These are phyloP conservation scores for Nemophila menziesii DNA, from an alignment of 257 asterid genomes.

Conservation along the genomic window DNA sequence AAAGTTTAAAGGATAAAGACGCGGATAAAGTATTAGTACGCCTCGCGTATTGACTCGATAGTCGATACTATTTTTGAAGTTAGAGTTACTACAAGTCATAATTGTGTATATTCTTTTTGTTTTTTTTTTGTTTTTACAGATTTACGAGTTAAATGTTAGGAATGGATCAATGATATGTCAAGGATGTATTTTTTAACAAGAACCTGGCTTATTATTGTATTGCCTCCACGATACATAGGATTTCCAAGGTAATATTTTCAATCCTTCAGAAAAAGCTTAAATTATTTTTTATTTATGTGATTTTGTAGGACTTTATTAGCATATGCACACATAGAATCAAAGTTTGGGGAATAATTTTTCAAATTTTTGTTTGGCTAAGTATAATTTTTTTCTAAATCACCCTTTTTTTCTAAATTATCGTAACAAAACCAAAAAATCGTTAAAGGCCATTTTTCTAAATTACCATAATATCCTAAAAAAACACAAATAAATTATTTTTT, in stretches of 20 bases:
- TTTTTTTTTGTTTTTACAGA: neutral
- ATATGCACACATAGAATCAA: no score
- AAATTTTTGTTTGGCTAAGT: no score
- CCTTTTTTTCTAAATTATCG: no score
- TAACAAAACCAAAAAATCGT: no score
- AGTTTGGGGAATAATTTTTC: no score
- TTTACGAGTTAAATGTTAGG: conserved; percentile 22
- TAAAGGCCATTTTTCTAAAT: no score
- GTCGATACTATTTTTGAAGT: conserved; percentile 60
- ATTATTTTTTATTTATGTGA: no score
- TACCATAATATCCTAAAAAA: no score
- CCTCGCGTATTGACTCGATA: conserved; percentile 74
- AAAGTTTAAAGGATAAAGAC: conserved; percentile 64
- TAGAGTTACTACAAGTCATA: conserved; percentile 87
- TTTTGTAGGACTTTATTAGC: no score
- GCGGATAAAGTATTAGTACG: conserved; percentile 75
- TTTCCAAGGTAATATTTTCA: conserved; percentile 72
- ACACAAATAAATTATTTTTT: no score
- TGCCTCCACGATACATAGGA: conserved; percentile 62
- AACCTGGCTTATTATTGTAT: conserved; percentile 88
- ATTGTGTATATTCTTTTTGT: neutral
- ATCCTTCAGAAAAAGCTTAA: no score
- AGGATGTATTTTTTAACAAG: conserved; percentile 58
- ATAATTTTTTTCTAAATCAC: no score
- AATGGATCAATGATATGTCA: conserved; percentile 26